Conservation (phyloP, 148 eudicot genomes). For the Chenopodium berlandieri region DNA sequence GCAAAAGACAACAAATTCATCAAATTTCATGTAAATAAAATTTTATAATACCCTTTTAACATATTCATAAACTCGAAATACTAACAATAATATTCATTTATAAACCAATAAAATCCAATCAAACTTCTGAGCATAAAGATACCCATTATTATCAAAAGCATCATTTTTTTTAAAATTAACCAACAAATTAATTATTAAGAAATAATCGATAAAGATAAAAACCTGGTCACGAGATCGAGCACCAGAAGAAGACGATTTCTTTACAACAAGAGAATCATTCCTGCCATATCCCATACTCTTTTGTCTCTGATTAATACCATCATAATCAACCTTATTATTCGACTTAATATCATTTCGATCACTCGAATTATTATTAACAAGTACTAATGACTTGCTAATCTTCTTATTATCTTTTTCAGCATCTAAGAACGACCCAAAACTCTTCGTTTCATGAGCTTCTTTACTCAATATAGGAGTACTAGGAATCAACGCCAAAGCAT, state of each 20-base stretch:
- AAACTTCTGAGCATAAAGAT: constrained; percentile 5
- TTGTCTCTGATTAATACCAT: background rate
- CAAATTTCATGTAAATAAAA: constrained; percentile 6
- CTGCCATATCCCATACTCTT: constrained; percentile 19
- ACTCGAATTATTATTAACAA: background rate
- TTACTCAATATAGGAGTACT: constrained; percentile 22
- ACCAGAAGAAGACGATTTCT: constrained; percentile 38
- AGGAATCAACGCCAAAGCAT: constrained; percentile 23
- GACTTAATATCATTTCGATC: constrained; percentile 21
- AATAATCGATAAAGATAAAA: background rate
- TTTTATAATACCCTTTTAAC: background rate
- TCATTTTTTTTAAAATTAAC: background rate
- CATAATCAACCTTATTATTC: background rate
- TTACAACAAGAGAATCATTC: constrained; percentile 32
- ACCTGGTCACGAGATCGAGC: constrained; percentile 51
- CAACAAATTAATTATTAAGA: no score
- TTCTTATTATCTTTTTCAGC: constrained; percentile 15
- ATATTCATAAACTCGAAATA: constrained; percentile 8
- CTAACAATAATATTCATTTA: constrained; percentile 8
- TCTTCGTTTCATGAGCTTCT: constrained; percentile 4
- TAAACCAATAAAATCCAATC: background rate
- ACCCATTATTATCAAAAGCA: constrained; percentile 6
- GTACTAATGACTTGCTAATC: constrained; percentile 7
- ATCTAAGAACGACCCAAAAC: constrained; percentile 28
- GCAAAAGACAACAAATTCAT: constrained; percentile 26